Conservation (phyloP, 495 filamentous ascomycete species). For the Aspergillus olivimuriae region DNA sequence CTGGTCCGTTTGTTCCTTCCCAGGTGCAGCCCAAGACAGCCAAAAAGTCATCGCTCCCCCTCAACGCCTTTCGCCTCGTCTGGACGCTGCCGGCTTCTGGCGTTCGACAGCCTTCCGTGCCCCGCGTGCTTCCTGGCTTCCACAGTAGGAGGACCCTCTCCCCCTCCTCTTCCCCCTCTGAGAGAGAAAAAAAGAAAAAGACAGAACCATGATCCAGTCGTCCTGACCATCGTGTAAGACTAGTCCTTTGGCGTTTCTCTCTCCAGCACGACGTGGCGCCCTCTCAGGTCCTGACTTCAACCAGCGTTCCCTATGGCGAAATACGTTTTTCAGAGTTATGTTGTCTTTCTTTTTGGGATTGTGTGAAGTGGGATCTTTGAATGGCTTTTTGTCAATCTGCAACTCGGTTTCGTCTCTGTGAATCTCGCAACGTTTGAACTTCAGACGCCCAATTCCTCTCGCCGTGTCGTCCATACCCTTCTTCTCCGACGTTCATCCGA, state of each 20-base stretch:
- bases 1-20: constrained; percentile 7
- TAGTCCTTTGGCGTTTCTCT: constrained; percentile 11
- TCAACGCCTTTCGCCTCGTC: neutral
- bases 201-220: constrained; percentile 16
- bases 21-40: constrained; percentile 11
- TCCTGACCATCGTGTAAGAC: constrained; percentile 25
- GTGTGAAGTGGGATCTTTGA: constrained; percentile 43
- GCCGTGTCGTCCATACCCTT: constrained; percentile 16
- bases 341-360: constrained; percentile 43
- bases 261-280: neutral
- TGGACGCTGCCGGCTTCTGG: neutral
- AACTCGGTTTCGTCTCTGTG: constrained; percentile 21
- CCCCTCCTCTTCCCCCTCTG: constrained; percentile 5
- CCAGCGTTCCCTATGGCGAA: constrained; percentile 46
- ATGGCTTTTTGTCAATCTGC: constrained; percentile 32
- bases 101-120: neutral
- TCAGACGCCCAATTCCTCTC: constrained; percentile 5
- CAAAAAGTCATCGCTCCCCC: constrained; percentile 6
- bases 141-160: neutral
- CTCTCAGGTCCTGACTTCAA: constrained; percentile 12
- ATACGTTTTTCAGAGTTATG: constrained; percentile 45
- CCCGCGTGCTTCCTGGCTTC: too few relatives aligned
- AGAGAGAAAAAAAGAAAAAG: neutral
- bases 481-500: too few relatives aligned
- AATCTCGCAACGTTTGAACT: constrained; percentile 19